Evolutionary conservation across 179 eudicot genomes (phyloP), one percentile per base, ranked within the genome.

Genomic region (Beta macrorhiza): DNA sequence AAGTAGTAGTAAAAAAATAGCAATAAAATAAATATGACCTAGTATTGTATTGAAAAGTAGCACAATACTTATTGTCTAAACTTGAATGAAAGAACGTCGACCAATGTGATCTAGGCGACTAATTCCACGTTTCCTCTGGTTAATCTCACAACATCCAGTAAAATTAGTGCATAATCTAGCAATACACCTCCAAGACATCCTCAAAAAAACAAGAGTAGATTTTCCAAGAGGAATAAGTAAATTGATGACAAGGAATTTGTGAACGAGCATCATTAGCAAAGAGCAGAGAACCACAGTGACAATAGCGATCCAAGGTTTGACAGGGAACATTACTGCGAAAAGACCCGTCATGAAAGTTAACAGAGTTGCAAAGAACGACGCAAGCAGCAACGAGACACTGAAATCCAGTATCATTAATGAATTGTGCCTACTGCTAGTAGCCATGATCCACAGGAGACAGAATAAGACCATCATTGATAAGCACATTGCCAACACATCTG

Each of bases 371-470:
- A 7, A 74, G 62, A 80, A 73, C n/a, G 83, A 63, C 17, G 56
- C 10, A 14, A 73, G 74, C 0, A 80, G 45, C 72, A 74, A 20
- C 7, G 47, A 19, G 32, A 74, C 61, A 16, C 83, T 80, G 4
- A 80, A 57, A 14, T 80, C 83, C 1, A 82, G 72, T 11, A 82
- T 67, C 58, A 59, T 58, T 1, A 82, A 29, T 63, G 73, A 82
- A 55, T 82, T 68, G 47, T 22, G 68, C 25, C 17, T 72, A 7
- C 64, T 42, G 19, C 16, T 10, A 1, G 77, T 72, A 3, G 84
- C 79, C 82, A 82, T 82, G 51, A 63, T 78, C 85, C 81, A 72
- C 7, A 73, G 62, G 1, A 82, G 82, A 22, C 81, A 82, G 63
- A 78, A 72, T 13, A 78, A 32, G 0, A 82, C 75, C 72, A 78